Base-by-base conservation (phyloP, 176 grass and related monocot species). In the Cenchrus fungigraminus region DNA sequence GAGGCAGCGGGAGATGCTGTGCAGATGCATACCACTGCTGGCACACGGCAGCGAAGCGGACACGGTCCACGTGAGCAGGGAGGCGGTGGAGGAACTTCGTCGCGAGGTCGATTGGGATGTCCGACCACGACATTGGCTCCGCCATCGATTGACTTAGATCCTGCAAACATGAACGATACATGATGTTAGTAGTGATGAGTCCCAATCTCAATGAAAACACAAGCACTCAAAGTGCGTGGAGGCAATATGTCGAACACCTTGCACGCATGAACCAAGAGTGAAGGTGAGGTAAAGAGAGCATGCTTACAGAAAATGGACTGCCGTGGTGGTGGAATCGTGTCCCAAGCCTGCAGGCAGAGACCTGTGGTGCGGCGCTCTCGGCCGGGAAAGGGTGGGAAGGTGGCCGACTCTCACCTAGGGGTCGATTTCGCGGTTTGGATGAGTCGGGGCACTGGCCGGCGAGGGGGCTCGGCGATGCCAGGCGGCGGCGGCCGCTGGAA, bases 31-130 rank as follows among this genome's bases (percentile, higher is more conserved):
- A 17, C 67, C 67, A 81, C 34, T 54, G 29, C 0, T 31, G 31
- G 8, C 82, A 84, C 58, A 84, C 72, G 7, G 60, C 82, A 8
- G 60, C 60, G 14, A 84, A 84, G 8, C 82, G 47, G 15, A 47
- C 4, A 17, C 71, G 71, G 49, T 57, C 82, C 8, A 13, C 60
- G 12, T 25, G 49, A 1, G 61, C 12, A 3, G 46, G 61, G 7
- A 77, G 59, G 32, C 10, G 72, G 47, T 2, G 6, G 72, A 84
- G 60, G 60, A 84, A 12, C 13, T 28, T 32, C 8, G 60, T 20
- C 32, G 61, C 61, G 0, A 84, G 49, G 4, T 76, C 61, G 49
- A 3, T 5, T 49, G 82, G 82, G 61, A 84, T 77, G 72, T 57
- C 82, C 50, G 72, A 66, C 82, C 72, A 84, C 13, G 32, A 62